Conservation (phyloP, 75 land plant genomes). For the Isoetes taiwanensis region DNA sequence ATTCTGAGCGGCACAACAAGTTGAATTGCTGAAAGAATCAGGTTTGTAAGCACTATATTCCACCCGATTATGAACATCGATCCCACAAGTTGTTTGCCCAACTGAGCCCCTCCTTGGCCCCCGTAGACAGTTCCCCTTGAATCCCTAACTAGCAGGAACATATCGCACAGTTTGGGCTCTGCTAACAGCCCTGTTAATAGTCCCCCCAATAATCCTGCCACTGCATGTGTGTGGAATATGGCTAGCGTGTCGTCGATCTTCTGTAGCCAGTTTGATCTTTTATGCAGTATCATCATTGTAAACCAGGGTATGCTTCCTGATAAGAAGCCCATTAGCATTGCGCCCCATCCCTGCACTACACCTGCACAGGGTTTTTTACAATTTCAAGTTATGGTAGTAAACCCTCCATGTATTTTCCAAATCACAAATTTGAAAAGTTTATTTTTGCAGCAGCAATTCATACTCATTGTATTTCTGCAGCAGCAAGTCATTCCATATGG, state of each 20-base stretch:
- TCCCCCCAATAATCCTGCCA: background rate
- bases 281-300: conserved; percentile 1
- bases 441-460: too few relatives aligned
- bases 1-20: conserved; percentile 1
- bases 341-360: background rate
- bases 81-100: background rate
- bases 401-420: too few relatives aligned
- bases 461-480: too few relatives aligned
- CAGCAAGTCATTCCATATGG: too few relatives aligned
- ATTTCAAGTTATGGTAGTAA: too few relatives aligned
- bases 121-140: background rate
- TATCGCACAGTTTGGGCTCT: background rate
- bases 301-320: background rate
- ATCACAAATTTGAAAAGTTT: too few relatives aligned
- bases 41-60: background rate
- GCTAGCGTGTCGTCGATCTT: conserved; percentile 2
- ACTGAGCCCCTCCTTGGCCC: background rate
- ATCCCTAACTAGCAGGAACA: background rate
- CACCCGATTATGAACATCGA: conserved; percentile 1
- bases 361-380: background rate
- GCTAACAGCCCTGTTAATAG: background rate
- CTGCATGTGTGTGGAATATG: conserved; percentile 1
- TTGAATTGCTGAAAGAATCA: background rate
- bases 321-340: background rate
- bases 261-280: background rate